A percentile compares a stretch with the other conserved stretches of the same genome.
phyloP scores from a whole-genome alignment of 148 eudicot genomes.

The Vaccinium vitisidaea region DNA sequence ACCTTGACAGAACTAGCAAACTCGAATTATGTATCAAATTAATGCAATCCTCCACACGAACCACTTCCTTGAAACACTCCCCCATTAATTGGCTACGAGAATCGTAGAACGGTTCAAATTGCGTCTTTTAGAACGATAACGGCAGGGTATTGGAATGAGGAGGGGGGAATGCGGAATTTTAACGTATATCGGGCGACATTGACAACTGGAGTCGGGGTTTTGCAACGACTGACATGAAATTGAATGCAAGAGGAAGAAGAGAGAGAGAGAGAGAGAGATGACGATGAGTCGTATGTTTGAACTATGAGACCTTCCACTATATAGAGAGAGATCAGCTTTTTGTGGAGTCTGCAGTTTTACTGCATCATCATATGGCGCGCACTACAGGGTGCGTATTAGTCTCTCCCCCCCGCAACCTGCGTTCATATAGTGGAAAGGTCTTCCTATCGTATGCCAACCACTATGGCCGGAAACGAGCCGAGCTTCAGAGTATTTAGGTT shows the following conservation, averaged over 20 bases:
- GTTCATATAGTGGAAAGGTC: no score
- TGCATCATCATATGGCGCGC: no score
- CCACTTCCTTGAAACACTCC: constrained; percentile 14
- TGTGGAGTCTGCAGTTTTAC: no score
- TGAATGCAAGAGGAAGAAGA: background rate
- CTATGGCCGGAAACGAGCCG: fast-evolving
- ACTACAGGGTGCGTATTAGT: no score
- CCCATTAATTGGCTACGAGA: background rate
- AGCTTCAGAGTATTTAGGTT: no score
- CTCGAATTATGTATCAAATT: constrained; percentile 21
- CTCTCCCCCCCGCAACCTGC: no score
- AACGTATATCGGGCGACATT: constrained; percentile 73
- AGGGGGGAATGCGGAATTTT: constrained; percentile 16
- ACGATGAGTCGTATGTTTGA: background rate
- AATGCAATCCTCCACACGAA: constrained; percentile 17
- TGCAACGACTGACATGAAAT: background rate
- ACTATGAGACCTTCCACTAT: background rate
- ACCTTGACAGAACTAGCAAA: constrained; percentile 25
- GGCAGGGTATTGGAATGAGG: background rate
- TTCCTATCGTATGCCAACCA: no score
- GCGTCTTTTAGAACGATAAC: background rate
- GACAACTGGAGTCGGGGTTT: constrained; percentile 5
- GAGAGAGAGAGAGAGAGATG: background rate
- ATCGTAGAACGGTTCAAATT: background rate
- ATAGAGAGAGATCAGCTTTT: background rate